Conservation (phyloP, 2,329 filamentous ascomycete genomes). For the Arthrobotrys conoides region DNA sequence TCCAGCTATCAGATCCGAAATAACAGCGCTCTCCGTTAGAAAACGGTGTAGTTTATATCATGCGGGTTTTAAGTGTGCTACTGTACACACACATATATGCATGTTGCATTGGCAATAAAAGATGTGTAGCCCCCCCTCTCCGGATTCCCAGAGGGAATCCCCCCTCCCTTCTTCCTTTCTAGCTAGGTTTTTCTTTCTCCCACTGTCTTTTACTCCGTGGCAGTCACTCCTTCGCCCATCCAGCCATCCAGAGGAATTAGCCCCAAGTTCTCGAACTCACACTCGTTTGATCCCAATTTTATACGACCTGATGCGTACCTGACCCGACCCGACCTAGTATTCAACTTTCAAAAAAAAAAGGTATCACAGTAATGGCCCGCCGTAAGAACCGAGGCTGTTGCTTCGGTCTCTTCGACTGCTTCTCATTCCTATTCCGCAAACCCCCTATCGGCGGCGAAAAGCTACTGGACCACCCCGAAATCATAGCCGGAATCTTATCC, state of each 20-base stretch:
- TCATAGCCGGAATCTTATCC: constrained; percentile 46
- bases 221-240: constrained; percentile 40
- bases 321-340: neutral
- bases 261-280: constrained; percentile 10
- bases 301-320: constrained; percentile 41
- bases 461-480: constrained; percentile 44
- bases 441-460: constrained; percentile 44
- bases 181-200: constrained; percentile 14
- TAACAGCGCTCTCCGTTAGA: constrained; percentile 16
- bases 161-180: constrained; percentile 26
- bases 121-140: constrained; percentile 30
- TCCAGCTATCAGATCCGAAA: constrained; percentile 28
- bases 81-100: no score
- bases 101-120: constrained; percentile 43
- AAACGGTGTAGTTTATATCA: constrained; percentile 16
- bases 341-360: neutral
- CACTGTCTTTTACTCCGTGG: constrained; percentile 7
- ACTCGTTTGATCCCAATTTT: constrained; percentile 20
- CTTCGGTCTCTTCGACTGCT: constrained; percentile 47
- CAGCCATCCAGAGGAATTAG: constrained; percentile 21
- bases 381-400: constrained; percentile 42
- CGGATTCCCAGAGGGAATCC: constrained; percentile 39
- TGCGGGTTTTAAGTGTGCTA: constrained; percentile 7
- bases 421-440: constrained; percentile 36
- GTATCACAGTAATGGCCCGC: constrained; percentile 33